Evolutionary conservation across 192 early-diverging fungal species (phyloP).

Genomic region (Obelidium mucronatum): DNA sequence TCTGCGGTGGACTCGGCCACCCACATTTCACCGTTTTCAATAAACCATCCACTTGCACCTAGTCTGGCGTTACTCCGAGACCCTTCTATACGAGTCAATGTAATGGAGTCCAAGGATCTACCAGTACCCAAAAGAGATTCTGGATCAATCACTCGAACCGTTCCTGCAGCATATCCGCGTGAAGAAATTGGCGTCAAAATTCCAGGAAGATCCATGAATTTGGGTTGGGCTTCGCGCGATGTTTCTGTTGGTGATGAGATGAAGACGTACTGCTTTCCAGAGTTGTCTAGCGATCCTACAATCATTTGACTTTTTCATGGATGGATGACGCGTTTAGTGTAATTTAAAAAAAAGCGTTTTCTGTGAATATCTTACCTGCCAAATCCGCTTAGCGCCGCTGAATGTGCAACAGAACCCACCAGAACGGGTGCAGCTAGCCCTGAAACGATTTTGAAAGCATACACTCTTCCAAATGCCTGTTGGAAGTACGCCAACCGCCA

Average conservation of each 20-base stretch:
- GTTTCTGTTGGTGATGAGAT: not conserved
- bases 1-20: conserved; percentile 15
- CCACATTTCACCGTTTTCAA: conserved; percentile 24
- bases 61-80: conserved; percentile 25
- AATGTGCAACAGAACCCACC: not conserved
- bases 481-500: conserved; percentile 6
- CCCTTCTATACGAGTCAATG: conserved; percentile 1
- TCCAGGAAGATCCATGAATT: conserved; percentile 41
- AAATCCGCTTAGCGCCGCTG: conserved; percentile 8
- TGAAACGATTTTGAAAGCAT: not conserved
- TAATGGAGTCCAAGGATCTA: not conserved
- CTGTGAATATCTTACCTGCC: conserved; percentile 29
- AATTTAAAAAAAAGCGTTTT: no score
- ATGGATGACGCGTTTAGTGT: no score
- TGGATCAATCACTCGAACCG: conserved; percentile 7
- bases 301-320: not conserved
- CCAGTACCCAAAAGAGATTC: not conserved
- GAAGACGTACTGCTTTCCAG: not conserved
- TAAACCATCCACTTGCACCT: conserved; percentile 12
- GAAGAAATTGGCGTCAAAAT: conserved; percentile 15
- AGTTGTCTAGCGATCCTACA: not conserved
- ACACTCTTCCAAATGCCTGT: conserved; percentile 2
- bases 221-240: not conserved
- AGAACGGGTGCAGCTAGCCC: not conserved
- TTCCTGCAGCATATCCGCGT: conserved; percentile 24